Evolutionary conservation across 2,329 filamentous ascomycete species (phyloP).

Genomic region (Cercospora janseana): DNA sequence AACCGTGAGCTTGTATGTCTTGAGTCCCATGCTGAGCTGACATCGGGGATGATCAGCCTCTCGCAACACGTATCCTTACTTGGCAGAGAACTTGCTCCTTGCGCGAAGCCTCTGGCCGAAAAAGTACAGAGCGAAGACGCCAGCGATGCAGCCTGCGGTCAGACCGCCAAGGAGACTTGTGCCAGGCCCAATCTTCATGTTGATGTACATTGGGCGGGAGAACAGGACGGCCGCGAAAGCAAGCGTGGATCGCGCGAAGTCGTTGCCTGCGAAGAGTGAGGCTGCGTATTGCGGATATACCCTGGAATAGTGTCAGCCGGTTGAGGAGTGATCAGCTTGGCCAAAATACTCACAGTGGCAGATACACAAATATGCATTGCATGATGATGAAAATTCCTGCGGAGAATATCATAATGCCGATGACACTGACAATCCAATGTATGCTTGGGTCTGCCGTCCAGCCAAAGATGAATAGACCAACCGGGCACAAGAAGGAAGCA

Average conservation of each 20-base stretch:
- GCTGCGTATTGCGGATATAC: conserved; percentile 51
- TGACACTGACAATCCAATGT: conserved; percentile 43
- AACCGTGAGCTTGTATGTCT: background rate
- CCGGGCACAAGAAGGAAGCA: conserved; percentile 31
- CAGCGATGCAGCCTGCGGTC: conserved; percentile 39
- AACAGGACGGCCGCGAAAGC: conserved; percentile 62
- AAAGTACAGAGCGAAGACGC: conserved; percentile 58
- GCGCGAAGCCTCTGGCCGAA: conserved; percentile 56
- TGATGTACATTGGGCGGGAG: conserved; percentile 57
- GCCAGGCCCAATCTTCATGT: conserved; percentile 59
- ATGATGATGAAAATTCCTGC: conserved; percentile 43
- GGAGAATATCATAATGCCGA: conserved; percentile 45
- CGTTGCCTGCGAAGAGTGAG: conserved; percentile 60
- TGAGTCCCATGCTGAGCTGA: conserved; percentile 3
- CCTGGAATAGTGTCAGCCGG: conserved; percentile 3
- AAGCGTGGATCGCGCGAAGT: conserved; percentile 58
- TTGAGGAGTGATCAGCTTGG: background rate
- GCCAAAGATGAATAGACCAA: conserved; percentile 37
- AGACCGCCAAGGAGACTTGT: conserved; percentile 55
- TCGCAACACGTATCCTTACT: conserved; percentile 26
- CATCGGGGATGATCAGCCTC: background rate
- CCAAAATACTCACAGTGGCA: conserved; percentile 33
- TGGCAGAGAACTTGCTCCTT: conserved; percentile 57
- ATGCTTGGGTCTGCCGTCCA: conserved; percentile 33
- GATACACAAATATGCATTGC: conserved; percentile 46